Base-by-base conservation (phyloP, 2,329 filamentous ascomycete genomes). In the Moelleriella libera region DNA sequence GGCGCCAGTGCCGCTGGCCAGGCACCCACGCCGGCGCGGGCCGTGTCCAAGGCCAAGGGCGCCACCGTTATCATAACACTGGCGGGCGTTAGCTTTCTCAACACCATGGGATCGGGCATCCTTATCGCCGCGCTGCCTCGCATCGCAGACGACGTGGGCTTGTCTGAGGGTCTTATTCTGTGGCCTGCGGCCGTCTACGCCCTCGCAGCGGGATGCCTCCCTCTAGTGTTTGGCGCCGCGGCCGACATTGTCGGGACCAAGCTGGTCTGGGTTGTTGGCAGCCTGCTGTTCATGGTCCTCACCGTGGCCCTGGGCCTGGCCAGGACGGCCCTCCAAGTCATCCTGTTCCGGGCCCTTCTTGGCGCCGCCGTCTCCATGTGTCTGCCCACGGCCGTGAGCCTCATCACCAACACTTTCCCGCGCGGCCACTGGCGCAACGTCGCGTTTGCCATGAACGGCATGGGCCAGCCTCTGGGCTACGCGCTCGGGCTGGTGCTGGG, bases 401-500 rank as follows among this genome's bases (percentile, higher is more conserved):
- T 67, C 29, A 63, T 67, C 44, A 61, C 66, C 0, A 59, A 59
- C 7, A 67, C 63, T 0, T 66, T 68, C 4, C 59, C 63, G 0
- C 59, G 52, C 12, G 66, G 65, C 0, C 51, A 52, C 1, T 57
- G 59, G 57, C 58, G 68, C 6, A 70, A 70, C 43, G 60, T 64
- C 2, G 67, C 61, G 0, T 71, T 71, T 45, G 64, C 68, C 0
- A 65, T 67, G 52, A 58, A 70, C 9, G 69, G 72, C 1, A 63
- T 70, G 51, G 67, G 66, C 2, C 63, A 67, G 40, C 67, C 71
- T 0, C 49, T 75, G 1, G 71, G 72, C 0, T 75, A 72, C 44
- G 68, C 70, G 0, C 49, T 72, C 0, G 73, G 73, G 0, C 53
- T 76, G 2, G 68, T 76, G 0, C 59, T 75, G 0, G 71, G 70